Evolutionary conservation across 345 rosid genomes (phyloP).

Genomic region (Raphanus sativus): DNA sequence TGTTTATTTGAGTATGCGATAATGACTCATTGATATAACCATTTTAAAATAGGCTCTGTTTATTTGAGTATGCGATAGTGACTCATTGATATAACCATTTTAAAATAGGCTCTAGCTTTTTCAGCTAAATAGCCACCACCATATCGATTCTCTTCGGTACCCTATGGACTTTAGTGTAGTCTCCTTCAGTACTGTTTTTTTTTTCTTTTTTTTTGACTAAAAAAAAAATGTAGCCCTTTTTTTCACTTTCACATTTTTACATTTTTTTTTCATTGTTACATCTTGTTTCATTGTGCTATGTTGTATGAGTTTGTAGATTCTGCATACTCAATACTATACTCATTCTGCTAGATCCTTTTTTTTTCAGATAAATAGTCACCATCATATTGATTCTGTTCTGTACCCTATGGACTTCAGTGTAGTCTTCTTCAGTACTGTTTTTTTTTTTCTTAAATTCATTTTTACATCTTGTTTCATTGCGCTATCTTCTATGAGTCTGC

Average conservation of each 20-base stretch:
- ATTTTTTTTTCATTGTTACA: neutral
- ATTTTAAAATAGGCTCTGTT: no score
- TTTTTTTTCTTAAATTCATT: neutral
- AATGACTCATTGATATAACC: no score
- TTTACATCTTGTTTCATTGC: neutral
- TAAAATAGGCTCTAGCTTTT: no score
- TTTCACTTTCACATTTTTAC: no score
- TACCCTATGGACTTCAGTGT: neutral
- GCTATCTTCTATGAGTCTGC: slow-evolving; percentile 1
- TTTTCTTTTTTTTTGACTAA: no score
- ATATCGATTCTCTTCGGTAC: neutral
- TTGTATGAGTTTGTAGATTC: neutral
- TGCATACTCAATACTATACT: neutral
- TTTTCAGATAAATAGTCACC: neutral
- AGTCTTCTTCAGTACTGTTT: neutral
- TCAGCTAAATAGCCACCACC: neutral
- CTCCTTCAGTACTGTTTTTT: neutral
- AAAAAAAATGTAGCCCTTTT: no score
- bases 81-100: neutral
- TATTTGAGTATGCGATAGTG: neutral
- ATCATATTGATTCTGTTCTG: neutral
- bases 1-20: no score
- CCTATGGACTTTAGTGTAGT: neutral
- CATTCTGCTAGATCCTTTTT: neutral
- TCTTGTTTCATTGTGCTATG: neutral